Evolutionary conservation across 192 early-diverging fungal genomes (phyloP).

Genomic region (Linnemannia schmuckeri): DNA sequence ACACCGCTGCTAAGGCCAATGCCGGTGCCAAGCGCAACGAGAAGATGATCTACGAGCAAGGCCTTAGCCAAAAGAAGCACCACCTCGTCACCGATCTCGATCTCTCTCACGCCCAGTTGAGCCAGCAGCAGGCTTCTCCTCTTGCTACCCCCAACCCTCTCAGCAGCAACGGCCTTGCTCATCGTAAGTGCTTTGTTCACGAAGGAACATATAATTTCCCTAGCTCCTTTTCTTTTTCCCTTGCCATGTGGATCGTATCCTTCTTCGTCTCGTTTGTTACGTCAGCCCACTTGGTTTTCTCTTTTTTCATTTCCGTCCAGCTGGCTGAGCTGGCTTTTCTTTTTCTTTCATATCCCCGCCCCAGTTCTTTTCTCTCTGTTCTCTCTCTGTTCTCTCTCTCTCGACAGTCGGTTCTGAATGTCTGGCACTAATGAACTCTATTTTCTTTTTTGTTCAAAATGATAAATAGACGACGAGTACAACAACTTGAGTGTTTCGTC

Average conservation of each 20-base stretch:
- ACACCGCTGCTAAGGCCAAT: neutral
- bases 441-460: neutral
- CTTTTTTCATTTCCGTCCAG: no score
- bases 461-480: slow-evolving; percentile 40
- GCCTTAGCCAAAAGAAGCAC: slow-evolving; percentile 41
- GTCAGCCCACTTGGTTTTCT: neutral
- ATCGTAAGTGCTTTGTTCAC: slow-evolving; percentile 21
- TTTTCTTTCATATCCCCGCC: slow-evolving; percentile 1
- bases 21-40: slow-evolving; percentile 28
- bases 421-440: slow-evolving; percentile 42
- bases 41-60: slow-evolving; percentile 31
- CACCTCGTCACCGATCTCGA: slow-evolving; percentile 26
- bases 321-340: neutral
- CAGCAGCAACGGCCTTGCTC: slow-evolving; percentile 11
- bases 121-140: slow-evolving; percentile 8
- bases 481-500: neutral
- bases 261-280: neutral
- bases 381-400: neutral
- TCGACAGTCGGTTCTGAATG: slow-evolving; percentile 1
- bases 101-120: slow-evolving; percentile 21
- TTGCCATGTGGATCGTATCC: neutral
- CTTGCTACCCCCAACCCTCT: slow-evolving; percentile 14
- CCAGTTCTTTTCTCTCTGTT: neutral
- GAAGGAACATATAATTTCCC: slow-evolving; percentile 30
- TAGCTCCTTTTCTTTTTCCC: slow-evolving; percentile 5